A percentile compares a stretch with the other conserved stretches of the same genome.
These are phyloP conservation scores for Cryptosporidium meleagridis DNA, from an alignment of 169 alveolate species.

Conservation along the genomic window DNA sequence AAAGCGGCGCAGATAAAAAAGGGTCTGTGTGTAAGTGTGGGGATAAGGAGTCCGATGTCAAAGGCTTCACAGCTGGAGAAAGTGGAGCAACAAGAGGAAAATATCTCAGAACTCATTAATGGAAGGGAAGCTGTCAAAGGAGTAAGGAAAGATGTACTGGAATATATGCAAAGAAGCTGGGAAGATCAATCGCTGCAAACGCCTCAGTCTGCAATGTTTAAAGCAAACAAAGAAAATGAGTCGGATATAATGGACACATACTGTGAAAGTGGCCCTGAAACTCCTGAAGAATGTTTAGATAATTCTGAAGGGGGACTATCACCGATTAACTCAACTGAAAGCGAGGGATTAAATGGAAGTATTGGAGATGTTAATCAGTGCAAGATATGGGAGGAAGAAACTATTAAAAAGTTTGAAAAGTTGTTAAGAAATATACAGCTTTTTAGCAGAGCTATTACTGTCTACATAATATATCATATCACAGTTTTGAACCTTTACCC, in stretches of 20 bases:
- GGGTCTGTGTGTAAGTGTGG: constrained; percentile 17
- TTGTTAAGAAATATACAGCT: constrained; percentile 29
- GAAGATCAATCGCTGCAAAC: constrained; percentile 41
- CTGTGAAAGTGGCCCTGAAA: constrained; percentile 50
- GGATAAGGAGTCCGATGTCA: constrained; percentile 33
- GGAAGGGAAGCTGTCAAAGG: background rate
- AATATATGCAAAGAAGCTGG: constrained; percentile 17
- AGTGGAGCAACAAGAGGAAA: constrained; percentile 42
- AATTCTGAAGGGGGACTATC: background rate
- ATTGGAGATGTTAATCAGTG: background rate
- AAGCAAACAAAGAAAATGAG: constrained; percentile 15
- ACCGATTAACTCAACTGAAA: background rate
- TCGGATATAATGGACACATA: constrained; percentile 60
- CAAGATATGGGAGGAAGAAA: background rate
- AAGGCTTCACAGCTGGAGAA: constrained; percentile 16
- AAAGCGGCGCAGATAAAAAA: background rate
- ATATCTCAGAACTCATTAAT: constrained; percentile 17
- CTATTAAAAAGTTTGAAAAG: constrained; percentile 6
- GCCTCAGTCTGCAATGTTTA: constrained; percentile 48
- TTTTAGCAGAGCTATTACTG: constrained; percentile 57
- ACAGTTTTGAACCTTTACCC: constrained; percentile 58
- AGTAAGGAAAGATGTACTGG: background rate
- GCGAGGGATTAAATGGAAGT: background rate
- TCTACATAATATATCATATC: constrained; percentile 64
- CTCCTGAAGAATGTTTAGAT: constrained; percentile 15